phyloP scores from a whole-genome alignment of 208 protist genomes.

The Leishmania mexicana region DNA sequence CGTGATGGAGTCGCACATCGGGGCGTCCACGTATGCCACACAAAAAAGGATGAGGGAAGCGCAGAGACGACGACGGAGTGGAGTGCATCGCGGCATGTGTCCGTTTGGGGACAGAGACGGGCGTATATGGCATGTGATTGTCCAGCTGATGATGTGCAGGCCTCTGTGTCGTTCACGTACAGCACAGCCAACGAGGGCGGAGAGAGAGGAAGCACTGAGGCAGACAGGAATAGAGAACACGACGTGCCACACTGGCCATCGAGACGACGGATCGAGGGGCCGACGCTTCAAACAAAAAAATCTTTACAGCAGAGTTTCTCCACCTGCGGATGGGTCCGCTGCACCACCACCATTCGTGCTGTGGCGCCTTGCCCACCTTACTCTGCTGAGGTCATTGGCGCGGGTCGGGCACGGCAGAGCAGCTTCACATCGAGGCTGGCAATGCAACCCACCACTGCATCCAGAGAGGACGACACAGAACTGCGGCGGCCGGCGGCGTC shows the following conservation, averaged over 20 bases:
- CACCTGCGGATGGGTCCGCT: background rate
- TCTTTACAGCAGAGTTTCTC: background rate
- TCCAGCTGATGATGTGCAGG: background rate
- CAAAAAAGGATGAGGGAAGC: background rate
- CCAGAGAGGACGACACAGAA: background rate
- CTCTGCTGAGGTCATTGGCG: background rate
- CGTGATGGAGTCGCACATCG: background rate
- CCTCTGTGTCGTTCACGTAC: background rate
- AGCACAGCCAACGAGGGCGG: background rate
- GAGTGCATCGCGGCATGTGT: background rate
- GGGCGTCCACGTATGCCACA: background rate
- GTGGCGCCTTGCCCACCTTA: background rate
- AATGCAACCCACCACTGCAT: constrained; percentile 15
- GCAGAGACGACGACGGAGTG: background rate
- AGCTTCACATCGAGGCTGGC: constrained; percentile 6
- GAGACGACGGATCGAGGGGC: background rate
- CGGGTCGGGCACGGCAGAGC: background rate
- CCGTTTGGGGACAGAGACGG: background rate
- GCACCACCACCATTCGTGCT: background rate
- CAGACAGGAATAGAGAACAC: background rate
- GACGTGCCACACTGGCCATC: too few relatives aligned
- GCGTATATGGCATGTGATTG: background rate
- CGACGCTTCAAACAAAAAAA: background rate
- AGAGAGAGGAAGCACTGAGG: background rate
- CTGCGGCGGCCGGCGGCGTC: background rate